Base-by-base conservation (phyloP, 768 basidiomycete species). In the Suillus cothurnatus region DNA sequence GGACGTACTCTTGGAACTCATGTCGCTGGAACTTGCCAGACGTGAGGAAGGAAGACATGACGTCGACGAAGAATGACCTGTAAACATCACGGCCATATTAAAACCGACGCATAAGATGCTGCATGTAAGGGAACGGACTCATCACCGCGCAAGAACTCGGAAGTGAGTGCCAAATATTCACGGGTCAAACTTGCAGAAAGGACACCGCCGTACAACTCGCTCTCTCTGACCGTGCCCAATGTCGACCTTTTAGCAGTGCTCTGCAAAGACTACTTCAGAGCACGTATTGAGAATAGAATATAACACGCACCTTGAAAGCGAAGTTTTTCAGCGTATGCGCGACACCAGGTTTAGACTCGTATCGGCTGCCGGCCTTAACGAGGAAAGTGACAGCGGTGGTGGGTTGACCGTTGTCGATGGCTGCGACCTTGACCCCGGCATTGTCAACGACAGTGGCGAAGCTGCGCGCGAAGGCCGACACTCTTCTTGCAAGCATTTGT, bases 301-400 rank as follows among this genome's bases (percentile, higher is more conserved):
- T 36, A 55, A 53, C 34, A 74, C 88, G 57, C 70, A 98, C 97
- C 92, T 97, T 98, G 89, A 97, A 99, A 66, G 95, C 91, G 86
- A 95, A 98, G 87, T 95, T 96, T 86, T 97, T 97, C 78, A 98
- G 85, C 67, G 88, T 90, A 82, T 97, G 93, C 3, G 97, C 95
- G 65, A 95, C 87, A 71, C 97, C 97, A 50, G 94, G 87, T 74
- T 90, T 90, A 68, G 88, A 79, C 83, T 99, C 92, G 76, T 88
- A 95, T 72, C 97, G 84, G 73, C 89, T 89, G 62, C 97, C 97
- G 63, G 94, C 97, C 79, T 95, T 97, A 78, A 97, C 88, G 68
- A 97, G 85, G 72, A 98, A 83, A 59, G 95, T 94, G 74, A 99
- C 87, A 62, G 92, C 86, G 34, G 93, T 83, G 6, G 94, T 96